Evolutionary conservation across 768 basidiomycete species (phyloP).

Genomic region (Filobasidium floriforme): DNA sequence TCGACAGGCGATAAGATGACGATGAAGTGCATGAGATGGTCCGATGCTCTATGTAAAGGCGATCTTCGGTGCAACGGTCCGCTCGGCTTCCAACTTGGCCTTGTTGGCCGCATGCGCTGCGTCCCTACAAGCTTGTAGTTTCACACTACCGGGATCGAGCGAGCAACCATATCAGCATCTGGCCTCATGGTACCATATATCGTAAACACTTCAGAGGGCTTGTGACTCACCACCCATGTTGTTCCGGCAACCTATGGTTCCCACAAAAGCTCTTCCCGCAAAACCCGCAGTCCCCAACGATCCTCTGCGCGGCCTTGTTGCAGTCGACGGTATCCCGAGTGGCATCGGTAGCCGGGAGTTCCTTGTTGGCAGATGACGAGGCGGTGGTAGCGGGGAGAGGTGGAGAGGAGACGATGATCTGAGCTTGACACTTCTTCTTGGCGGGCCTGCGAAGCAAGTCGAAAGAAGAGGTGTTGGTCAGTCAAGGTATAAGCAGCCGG

Average conservation of each 20-base stretch:
- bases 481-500: too few species aligned
- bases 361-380: slow-evolving; percentile 8
- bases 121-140: slow-evolving; percentile 42
- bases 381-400: slow-evolving; percentile 21
- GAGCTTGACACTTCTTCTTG: slow-evolving; percentile 40
- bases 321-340: slow-evolving; percentile 40
- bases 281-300: slow-evolving; percentile 42
- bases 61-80: slow-evolving; percentile 41
- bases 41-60: slow-evolving; percentile 37
- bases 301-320: slow-evolving; percentile 36
- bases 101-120: slow-evolving; percentile 44
- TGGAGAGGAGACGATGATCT: slow-evolving; percentile 37
- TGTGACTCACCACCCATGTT: slow-evolving; percentile 41
- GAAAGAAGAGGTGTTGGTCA: background rate
- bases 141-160: slow-evolving; percentile 28
- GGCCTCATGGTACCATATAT: too few species aligned
- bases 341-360: slow-evolving; percentile 34
- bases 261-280: slow-evolving; percentile 39
- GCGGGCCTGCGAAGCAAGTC: slow-evolving; percentile 34
- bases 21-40: too few species aligned
- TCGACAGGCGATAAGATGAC: too few species aligned
- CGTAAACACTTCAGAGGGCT: too few species aligned
- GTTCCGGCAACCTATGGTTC: slow-evolving; percentile 40
- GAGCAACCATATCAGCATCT: too few species aligned
- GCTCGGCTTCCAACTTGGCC: slow-evolving; percentile 39